Base-by-base conservation (phyloP, 805 yeast species). In the Candida maesae region DNA sequence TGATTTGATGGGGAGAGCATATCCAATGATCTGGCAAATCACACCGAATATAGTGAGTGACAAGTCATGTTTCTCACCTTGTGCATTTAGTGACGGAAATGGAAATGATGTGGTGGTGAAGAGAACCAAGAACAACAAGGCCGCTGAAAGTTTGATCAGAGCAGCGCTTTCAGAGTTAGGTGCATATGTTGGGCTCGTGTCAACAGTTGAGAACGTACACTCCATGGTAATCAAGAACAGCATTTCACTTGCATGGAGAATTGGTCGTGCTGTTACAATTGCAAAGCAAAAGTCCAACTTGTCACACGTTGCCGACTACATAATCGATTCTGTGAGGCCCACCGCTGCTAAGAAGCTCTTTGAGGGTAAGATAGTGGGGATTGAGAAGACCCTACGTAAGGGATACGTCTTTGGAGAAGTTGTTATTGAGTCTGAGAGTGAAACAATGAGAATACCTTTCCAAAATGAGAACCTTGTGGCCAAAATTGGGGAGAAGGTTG, bases 1-100 rank as follows among this genome's bases (percentile, higher is more conserved):
- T 16, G 76, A 71, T 45, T 49, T 68, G 31, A 71, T 71, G 76
- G 76, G 76, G 6, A 58, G 76, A 46, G 76, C 75, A 12, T 66
- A 68, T 50, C 74, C 74, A 2, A 68, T 69, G 25, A 60, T 56
- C 20, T 68, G 67, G 64, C 76, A 71, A 47, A 65, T 65, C 10
- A 49, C 64, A 6, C 72, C 75, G 6, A 56, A 55, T 18, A 64
- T 56, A 4, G 39, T 44, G 20, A 53, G 45, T 15, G 49, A 54
- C 6, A 51, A 44, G 11, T 42, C 47, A 6, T 43, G 47, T 21
- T 60, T 46, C 46, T 55, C 59, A 6, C 53, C 60, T 11, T 52
- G 59, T 34, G 59, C 63, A 1, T 55, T 63, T 34, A 56, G 67
- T 33, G 70, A 68, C 51, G 76, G 76, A 25, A 68, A 70, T 54